These are phyloP conservation scores for Pseudogymnoascus sp. DNA, from an alignment of 2,329 filamentous ascomycete species.

Conservation along the genomic window DNA sequence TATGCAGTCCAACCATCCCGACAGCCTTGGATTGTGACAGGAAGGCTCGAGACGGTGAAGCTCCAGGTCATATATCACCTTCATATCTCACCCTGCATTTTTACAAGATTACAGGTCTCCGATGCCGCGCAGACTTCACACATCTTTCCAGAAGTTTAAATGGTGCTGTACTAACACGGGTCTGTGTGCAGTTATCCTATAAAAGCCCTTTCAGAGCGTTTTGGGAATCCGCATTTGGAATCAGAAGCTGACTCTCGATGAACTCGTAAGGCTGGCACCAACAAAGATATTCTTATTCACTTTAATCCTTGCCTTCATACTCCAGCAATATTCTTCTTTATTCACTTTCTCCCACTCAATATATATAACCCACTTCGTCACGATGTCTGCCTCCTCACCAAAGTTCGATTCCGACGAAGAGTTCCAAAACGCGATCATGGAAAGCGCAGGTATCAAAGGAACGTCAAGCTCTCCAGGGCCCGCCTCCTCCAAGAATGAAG, in stretches of 20 bases:
- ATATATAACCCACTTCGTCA: background rate
- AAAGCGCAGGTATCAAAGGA: background rate
- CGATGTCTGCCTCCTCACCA: slow-evolving; percentile 3
- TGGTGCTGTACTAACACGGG: background rate
- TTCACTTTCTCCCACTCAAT: background rate
- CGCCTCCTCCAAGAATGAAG: background rate
- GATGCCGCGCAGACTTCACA: background rate
- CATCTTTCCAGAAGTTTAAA: background rate
- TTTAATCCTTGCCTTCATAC: background rate
- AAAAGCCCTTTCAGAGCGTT: background rate
- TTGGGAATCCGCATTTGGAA: background rate
- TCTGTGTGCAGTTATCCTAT: background rate
- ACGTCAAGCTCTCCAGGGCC: background rate
- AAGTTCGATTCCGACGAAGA: slow-evolving; percentile 5
- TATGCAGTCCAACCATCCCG: slow-evolving; percentile 2
- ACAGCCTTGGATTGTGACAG: slow-evolving; percentile 4
- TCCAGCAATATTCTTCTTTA: background rate
- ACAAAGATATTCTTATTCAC: slow-evolving; percentile 2
- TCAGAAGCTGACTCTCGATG: background rate
- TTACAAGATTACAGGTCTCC: background rate
- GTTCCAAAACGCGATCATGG: slow-evolving; percentile 1
- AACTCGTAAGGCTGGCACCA: background rate
- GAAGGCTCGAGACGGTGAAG: background rate
- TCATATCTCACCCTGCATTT: background rate
- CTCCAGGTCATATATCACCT: slow-evolving; percentile 1